phyloP scores from a whole-genome alignment of 495 filamentous ascomycete genomes.

The Daldinia vernicosa region DNA sequence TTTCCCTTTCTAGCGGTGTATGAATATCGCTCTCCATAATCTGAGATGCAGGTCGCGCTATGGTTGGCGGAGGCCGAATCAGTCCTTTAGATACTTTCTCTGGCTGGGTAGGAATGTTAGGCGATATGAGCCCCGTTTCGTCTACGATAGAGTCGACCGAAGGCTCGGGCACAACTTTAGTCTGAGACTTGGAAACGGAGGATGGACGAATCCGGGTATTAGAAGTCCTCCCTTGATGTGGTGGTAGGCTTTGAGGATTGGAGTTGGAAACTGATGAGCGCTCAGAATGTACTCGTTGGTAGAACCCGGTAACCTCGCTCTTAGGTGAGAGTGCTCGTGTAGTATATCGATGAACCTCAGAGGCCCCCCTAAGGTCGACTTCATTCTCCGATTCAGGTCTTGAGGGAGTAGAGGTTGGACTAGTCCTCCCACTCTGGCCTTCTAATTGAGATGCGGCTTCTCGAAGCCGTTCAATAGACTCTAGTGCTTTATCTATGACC shows the following conservation, averaged over 20 bases:
- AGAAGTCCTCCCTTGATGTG: conserved; percentile 53
- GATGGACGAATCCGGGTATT: conserved; percentile 55
- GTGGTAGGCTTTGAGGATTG: conserved; percentile 24
- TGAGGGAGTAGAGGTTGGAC: conserved; percentile 14
- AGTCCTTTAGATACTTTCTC: conserved; percentile 50
- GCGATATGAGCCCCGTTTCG: conserved; percentile 46
- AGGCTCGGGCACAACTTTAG: conserved; percentile 52
- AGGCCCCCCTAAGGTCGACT: background rate
- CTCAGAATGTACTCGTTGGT: conserved; percentile 26
- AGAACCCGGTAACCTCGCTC: conserved; percentile 15
- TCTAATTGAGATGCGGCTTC: conserved; percentile 11
- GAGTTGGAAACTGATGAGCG: conserved; percentile 19
- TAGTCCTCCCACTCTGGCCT: conserved; percentile 8
- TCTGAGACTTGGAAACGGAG: conserved; percentile 49
- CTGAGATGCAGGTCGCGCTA: conserved; percentile 53
- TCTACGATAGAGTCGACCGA: conserved; percentile 40
- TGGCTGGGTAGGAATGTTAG: conserved; percentile 40
- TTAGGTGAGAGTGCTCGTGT: conserved; percentile 8
- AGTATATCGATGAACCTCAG: conserved; percentile 10
- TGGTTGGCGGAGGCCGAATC: conserved; percentile 47
- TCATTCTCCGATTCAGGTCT: conserved; percentile 15
- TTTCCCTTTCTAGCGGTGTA: conserved; percentile 6
- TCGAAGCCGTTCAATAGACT: conserved; percentile 16
- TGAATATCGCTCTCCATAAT: conserved; percentile 31
- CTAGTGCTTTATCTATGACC: conserved; percentile 5